Conservation (phyloP, 257 asterid genomes). For the Anisodus acutangulus region DNA sequence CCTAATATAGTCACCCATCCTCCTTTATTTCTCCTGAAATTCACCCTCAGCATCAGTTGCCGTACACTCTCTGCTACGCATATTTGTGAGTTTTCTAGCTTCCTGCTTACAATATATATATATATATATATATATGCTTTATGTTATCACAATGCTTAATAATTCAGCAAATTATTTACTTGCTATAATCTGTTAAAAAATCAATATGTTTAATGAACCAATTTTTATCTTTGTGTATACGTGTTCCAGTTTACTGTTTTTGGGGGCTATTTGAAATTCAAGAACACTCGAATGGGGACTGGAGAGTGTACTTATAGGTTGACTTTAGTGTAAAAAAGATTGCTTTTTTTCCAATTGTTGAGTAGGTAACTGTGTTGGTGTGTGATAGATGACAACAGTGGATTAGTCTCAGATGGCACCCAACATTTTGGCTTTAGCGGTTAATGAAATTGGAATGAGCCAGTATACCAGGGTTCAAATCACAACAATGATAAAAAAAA, state of each 20-base stretch:
- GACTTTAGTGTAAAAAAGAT: too few relatives aligned
- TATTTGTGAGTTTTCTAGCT: conserved; percentile 1
- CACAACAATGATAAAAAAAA: too few relatives aligned
- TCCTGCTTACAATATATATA: not conserved
- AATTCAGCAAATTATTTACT: not conserved
- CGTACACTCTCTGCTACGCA: not conserved
- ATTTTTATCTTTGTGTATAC: not conserved
- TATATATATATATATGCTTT: not conserved
- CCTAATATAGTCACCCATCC: not conserved
- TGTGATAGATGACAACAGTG: not conserved
- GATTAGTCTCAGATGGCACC: not conserved
- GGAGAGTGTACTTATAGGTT: not conserved
- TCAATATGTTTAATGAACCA: not conserved
- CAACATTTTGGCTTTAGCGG: accelerated
- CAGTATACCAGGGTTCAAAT: too few relatives aligned
- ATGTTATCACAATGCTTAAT: not conserved
- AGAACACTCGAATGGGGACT: too few relatives aligned
- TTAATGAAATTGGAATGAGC: not conserved
- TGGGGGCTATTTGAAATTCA: not conserved
- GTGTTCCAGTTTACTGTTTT: not conserved
- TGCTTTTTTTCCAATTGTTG: not conserved
- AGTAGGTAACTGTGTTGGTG: not conserved
- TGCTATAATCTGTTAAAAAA: not conserved
- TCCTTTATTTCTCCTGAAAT: not conserved
- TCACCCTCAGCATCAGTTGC: not conserved